Percentiles rank a stretch among this genome's conserved stretches.
Conservation (phyloP, 768 basidiomycete genomes). For the Megacollybia marginata region DNA sequence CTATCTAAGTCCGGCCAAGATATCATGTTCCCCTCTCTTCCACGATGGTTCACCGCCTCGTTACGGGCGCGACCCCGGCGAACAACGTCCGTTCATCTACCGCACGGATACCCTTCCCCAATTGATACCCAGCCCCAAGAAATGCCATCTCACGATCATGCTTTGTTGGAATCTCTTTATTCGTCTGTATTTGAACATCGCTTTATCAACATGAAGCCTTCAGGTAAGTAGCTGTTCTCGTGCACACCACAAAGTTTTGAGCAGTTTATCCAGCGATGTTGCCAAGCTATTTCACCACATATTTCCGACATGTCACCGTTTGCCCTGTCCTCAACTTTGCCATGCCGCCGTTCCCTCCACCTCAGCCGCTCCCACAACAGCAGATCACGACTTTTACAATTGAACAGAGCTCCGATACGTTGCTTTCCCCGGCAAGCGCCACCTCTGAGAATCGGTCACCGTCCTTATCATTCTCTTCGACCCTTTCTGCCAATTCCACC, state of each 20-base stretch:
- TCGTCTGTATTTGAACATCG: conserved; percentile 61
- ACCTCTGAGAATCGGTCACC: not conserved
- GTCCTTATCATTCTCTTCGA: conserved; percentile 27
- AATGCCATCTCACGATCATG: conserved; percentile 54
- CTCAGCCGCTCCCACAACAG: conserved; percentile 46
- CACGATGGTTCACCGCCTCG: conserved; percentile 71
- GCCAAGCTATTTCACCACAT: conserved; percentile 63
- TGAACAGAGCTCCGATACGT: conserved; percentile 15
- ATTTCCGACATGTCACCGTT: conserved; percentile 57
- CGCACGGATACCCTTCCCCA: conserved; percentile 32
- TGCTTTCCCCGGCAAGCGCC: conserved; percentile 22
- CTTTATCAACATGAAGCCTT: conserved; percentile 66
- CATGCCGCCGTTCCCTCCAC: conserved; percentile 65
- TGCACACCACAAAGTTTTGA: not conserved
- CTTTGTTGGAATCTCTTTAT: conserved; percentile 59
- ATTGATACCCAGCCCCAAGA: conserved; percentile 23
- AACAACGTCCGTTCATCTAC: conserved; percentile 41
- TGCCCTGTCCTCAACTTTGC: conserved; percentile 58
- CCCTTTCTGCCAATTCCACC: conserved; percentile 26
- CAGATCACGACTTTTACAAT: conserved; percentile 30
- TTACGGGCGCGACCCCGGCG: conserved; percentile 46
- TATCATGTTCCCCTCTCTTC: conserved; percentile 67
- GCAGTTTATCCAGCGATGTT: conserved; percentile 40
- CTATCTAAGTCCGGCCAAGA: conserved; percentile 31
- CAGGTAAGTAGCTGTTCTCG: conserved; percentile 33